Percentiles rank a stretch among this genome's conserved stretches.
Conservation (phyloP, 2,329 filamentous ascomycete species). For the Celoporthe dispersa region DNA sequence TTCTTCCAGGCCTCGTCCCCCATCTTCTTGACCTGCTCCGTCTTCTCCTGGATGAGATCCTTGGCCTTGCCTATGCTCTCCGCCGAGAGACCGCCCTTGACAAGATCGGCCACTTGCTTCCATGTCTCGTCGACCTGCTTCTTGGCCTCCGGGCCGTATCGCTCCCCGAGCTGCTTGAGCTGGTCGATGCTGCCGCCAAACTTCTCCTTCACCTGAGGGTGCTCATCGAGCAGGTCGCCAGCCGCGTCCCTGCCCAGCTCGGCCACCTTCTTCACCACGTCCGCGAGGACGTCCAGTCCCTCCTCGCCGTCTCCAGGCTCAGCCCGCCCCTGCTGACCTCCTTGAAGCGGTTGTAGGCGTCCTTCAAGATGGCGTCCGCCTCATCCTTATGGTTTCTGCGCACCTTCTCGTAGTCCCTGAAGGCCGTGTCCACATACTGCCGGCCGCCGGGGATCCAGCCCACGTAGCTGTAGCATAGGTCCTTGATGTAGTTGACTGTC, state of each 20-base stretch:
- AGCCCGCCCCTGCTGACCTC: slow-evolving; percentile 62
- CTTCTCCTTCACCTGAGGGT: slow-evolving; percentile 74
- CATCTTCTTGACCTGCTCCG: slow-evolving; percentile 66
- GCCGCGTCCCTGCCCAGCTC: slow-evolving; percentile 66
- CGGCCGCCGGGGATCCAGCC: slow-evolving; percentile 73
- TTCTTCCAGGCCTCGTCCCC: slow-evolving; percentile 76
- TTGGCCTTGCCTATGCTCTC: slow-evolving; percentile 58
- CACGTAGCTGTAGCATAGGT: slow-evolving; percentile 71
- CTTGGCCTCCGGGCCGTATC: slow-evolving; percentile 76
- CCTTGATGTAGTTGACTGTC: slow-evolving; percentile 67
- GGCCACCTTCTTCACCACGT: slow-evolving; percentile 63
- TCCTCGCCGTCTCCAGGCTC: slow-evolving; percentile 63
- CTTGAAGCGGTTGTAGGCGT: slow-evolving; percentile 71
- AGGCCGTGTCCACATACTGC: slow-evolving; percentile 69
- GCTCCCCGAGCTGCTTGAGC: slow-evolving; percentile 70
- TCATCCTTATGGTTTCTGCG: slow-evolving; percentile 70
- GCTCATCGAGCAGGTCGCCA: slow-evolving; percentile 71
- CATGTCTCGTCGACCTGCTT: slow-evolving; percentile 76
- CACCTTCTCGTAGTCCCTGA: slow-evolving; percentile 72
- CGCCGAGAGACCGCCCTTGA: slow-evolving; percentile 63
- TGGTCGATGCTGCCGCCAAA: slow-evolving; percentile 70
- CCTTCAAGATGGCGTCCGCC: slow-evolving; percentile 68
- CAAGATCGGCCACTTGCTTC: slow-evolving; percentile 66
- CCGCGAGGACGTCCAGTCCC: slow-evolving; percentile 66
- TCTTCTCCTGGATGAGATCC: slow-evolving; percentile 71